Base-by-base conservation (phyloP, 2,329 filamentous ascomycete species). In the Westerdykella ornata region DNA sequence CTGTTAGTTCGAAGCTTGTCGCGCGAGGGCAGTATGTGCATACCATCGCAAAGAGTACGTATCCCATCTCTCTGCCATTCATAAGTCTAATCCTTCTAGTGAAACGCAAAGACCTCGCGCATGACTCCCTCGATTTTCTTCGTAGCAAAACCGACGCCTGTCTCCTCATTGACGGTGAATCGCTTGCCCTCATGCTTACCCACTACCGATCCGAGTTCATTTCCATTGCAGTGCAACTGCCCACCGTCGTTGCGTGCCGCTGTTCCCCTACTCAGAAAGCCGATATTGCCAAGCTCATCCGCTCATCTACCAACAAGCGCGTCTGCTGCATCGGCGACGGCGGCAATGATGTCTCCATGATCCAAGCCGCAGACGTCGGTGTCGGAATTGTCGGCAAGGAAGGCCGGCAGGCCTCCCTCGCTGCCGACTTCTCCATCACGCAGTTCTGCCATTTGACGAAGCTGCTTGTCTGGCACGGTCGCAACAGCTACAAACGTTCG, bases 361-460 rank as follows among this genome's bases (percentile, higher is more conserved):
- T 98, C 53, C 92, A 97, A 72, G 90, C 92, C 6, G 92, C 94
- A 1, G 92, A 98, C 59, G 89, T 98, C 0, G 94, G 94, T 46
- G 90, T 98, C 18, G 92, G 92, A 46, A 98, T 98, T 47, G 92
- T 97, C 1, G 92, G 92, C 45, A 98, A 98, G 71, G 92, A 98
- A 71, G 92, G 92, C 26, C 81, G 87, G 16, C 92, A 98, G 71
- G 92, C 92, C 28, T 92, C 85, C 59, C 75, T 98, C 35, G 94
- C 94, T 0, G 94, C 92, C 9, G 92, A 98, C 65, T 98, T 98
- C 67, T 92, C 85, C 44, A 94, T 98, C 54, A 87, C 88, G 45
- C 89, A 96, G 57, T 98, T 98, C 68, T 85, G 82, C 58, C 88
- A 98, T 63, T 72, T 98, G 15, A 94, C 90, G 37, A 98, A 97